Conservation (phyloP, 139 green algal species). For the Gonium pectorale region DNA sequence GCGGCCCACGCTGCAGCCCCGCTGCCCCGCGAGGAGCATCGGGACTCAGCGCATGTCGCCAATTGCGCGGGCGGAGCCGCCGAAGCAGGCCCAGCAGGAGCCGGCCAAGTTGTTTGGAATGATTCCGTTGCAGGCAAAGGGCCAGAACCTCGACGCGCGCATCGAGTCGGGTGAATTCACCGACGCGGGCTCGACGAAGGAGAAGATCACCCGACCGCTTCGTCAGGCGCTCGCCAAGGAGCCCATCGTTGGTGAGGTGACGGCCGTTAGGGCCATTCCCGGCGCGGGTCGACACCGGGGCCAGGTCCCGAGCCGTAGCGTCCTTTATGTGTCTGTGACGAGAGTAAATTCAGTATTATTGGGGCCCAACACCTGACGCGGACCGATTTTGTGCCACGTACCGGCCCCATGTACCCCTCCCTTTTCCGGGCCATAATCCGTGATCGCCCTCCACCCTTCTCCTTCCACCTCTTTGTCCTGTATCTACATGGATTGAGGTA, state of each 20-base stretch:
- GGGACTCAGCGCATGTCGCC: background rate
- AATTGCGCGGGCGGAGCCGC: background rate
- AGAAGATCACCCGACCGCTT: conserved; percentile 77
- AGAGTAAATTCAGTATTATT: no score
- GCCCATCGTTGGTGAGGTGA: conserved; percentile 52
- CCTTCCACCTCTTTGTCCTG: no score
- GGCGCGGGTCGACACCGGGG: no score
- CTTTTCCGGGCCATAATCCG: no score
- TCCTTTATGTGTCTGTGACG: no score
- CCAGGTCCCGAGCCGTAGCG: no score
- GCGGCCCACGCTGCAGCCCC: background rate
- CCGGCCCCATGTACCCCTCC: no score
- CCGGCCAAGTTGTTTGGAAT: conserved; percentile 11
- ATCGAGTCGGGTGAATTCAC: conserved; percentile 85
- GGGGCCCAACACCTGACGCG: no score
- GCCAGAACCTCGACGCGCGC: conserved; percentile 58
- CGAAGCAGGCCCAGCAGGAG: background rate
- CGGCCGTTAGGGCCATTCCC: no score
- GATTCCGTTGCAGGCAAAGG: background rate
- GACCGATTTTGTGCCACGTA: no score
- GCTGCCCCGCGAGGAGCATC: background rate
- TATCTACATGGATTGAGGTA: no score
- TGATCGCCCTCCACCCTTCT: no score
- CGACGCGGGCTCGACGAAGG: conserved; percentile 80
- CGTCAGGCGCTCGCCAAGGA: conserved; percentile 81